Conservation (phyloP, 2,329 filamentous ascomycete species). For the Phoma herbarum region DNA sequence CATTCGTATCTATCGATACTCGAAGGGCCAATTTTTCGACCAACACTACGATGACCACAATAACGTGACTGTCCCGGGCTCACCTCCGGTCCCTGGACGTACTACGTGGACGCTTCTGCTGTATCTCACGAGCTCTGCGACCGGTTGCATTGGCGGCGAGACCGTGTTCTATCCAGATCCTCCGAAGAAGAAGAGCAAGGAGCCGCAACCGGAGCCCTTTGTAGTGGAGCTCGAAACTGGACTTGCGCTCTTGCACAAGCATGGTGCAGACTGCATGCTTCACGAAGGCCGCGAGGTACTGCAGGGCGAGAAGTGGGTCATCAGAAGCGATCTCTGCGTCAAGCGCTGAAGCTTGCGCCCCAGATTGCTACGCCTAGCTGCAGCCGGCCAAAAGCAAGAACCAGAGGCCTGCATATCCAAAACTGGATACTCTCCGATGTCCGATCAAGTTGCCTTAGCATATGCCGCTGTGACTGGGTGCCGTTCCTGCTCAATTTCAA, state of each 20-base stretch:
- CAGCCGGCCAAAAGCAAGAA: not conserved
- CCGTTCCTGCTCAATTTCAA: not conserved
- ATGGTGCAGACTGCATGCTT: constrained; percentile 87
- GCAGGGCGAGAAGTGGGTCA: constrained; percentile 88
- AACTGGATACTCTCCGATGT: not conserved
- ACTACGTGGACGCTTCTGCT: constrained; percentile 94
- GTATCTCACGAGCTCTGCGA: constrained; percentile 79
- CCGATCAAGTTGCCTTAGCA: not conserved
- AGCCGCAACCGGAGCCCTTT: constrained; percentile 66
- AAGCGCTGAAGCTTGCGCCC: constrained; percentile 53
- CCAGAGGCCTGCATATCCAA: not conserved
- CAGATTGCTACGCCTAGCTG: not conserved
- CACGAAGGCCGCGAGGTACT: constrained; percentile 85
- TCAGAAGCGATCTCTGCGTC: constrained; percentile 83
- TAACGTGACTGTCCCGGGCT: constrained; percentile 64
- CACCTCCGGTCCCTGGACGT: constrained; percentile 60
- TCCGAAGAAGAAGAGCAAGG: constrained; percentile 53
- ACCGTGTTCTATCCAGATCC: constrained; percentile 84
- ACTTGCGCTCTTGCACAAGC: constrained; percentile 84
- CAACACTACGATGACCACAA: constrained; percentile 95
- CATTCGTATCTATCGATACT: constrained; percentile 89
- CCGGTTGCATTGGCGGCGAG: constrained; percentile 83
- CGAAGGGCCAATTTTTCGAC: constrained; percentile 87
- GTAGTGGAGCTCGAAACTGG: constrained; percentile 81
- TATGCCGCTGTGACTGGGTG: not conserved